Base-by-base conservation (phyloP, 306 rosid genomes). In the Malus fusca region DNA sequence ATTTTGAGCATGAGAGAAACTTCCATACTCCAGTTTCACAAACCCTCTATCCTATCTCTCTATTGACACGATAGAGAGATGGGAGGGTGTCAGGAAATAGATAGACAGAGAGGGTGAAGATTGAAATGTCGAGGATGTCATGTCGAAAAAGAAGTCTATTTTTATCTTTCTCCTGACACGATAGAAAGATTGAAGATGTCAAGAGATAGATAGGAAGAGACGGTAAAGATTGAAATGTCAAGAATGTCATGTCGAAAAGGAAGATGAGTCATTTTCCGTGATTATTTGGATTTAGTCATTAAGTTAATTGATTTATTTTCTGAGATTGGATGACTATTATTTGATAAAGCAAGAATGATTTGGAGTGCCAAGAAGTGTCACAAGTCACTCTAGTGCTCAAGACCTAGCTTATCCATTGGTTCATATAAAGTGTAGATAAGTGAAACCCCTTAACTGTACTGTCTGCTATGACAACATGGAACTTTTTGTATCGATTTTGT, bases 371-470 rank as follows among this genome's bases (percentile, higher is more conserved):
- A 71, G 70, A 71, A 67, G 15, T 46, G 66, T 84, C 79, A 56
- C 61, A 55, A 46, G 60, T 51, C 84, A 81, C 85, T 78, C 62
- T 42, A 11, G 56, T 18, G 51, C 56, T 31, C 65, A 69, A 15
- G 75, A 71, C 66, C 63, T 17, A 60, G 14, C 61, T 61, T 82
- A 68, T 42, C 77, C 81, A 85, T 74, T 80, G 78, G 85, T 76
- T 77, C 74, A 52, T n/a, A 52, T 37, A 72, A 72, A 83, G 89
- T 77, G 86, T 76, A 75, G 76, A 79, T 86, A 77, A 75, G 84
- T 60, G 66, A 78, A 69, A 37, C 35, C 55, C 86, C 82, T 76
- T 74, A 71, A 66, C 72, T 76, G 74, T 52, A 58, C 76, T 70
- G 37, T 51, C 62, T 77, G 73, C 76, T 48, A 71, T 77, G 64